These are phyloP conservation scores for Ganoderma leucocontextum DNA, from an alignment of 1,284 basidiomycete genomes.

Conservation along the genomic window DNA sequence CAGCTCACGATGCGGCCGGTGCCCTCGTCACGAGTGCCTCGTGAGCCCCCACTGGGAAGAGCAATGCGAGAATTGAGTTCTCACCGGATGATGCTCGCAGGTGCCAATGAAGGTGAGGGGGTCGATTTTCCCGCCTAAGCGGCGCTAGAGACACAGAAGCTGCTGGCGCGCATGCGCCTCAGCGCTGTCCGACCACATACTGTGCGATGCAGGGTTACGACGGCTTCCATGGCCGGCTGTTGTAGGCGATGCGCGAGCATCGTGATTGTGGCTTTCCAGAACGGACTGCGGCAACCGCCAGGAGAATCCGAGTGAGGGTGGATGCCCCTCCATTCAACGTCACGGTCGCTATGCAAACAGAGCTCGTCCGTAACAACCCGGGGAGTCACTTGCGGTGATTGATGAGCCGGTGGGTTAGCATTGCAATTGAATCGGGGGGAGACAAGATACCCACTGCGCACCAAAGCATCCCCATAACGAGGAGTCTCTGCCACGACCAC, in stretches of 20 bases:
- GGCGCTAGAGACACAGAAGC: not conserved
- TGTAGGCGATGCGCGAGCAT: not conserved
- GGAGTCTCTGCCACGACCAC: not conserved
- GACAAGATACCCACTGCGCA: not conserved
- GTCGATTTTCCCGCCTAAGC: not conserved
- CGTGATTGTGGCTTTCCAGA: not conserved
- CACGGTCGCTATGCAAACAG: not conserved
- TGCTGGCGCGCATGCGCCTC: not conserved
- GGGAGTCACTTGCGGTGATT: not conserved
- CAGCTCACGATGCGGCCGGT: not conserved
- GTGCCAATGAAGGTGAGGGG: not conserved
- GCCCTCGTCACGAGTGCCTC: not conserved
- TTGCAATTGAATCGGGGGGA: not conserved
- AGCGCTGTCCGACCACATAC: not conserved
- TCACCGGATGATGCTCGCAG: not conserved
- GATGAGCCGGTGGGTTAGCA: not conserved
- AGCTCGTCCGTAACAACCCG: not conserved
- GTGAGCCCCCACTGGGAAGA: not conserved
- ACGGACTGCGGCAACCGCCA: not conserved
- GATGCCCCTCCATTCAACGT: not conserved
- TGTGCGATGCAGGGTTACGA: not conserved
- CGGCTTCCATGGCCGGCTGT: not conserved
- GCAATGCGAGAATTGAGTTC: not conserved
- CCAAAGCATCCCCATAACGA: not conserved
- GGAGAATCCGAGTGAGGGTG: not conserved